Conservation (phyloP, 108 stramenopile species). For the Cyclotella sp. region DNA sequence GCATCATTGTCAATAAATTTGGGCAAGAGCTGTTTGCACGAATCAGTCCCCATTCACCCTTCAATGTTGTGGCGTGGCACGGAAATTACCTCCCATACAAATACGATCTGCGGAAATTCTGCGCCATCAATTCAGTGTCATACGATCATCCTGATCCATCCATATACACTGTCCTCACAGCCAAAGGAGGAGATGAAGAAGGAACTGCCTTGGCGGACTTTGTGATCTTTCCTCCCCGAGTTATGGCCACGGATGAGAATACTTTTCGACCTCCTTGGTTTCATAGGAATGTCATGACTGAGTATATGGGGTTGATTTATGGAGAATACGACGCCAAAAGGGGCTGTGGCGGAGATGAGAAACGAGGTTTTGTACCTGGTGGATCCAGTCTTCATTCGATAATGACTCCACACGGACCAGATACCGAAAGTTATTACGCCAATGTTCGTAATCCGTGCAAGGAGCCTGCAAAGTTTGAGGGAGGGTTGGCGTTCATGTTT, state of each 20-base stretch:
- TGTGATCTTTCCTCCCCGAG: constrained; percentile 93
- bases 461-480: constrained; percentile 73
- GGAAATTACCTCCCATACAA: constrained; percentile 95
- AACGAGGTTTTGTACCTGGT: constrained; percentile 82
- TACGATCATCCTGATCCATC: constrained; percentile 95
- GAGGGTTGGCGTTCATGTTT: constrained; percentile 97
- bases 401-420: constrained; percentile 95
- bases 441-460: constrained; percentile 61
- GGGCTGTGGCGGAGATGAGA: constrained; percentile 17
- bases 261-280: constrained; percentile 96
- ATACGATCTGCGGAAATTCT: constrained; percentile 87
- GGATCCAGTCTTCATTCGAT: constrained; percentile 85
- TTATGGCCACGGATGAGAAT: constrained; percentile 91
- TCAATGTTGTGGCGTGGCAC: constrained; percentile 96
- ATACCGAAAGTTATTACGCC: constrained; percentile 78
- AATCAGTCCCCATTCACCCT: constrained; percentile 75
- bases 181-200: constrained; percentile 67
- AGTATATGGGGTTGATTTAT: constrained; percentile 94
- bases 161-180: constrained; percentile 93
- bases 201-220: constrained; percentile 93
- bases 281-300: constrained; percentile 93
- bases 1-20: constrained; percentile 75
- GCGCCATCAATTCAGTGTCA: constrained; percentile 88
- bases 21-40: constrained; percentile 68
- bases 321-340: constrained; percentile 91